Conservation (phyloP, 768 basidiomycete genomes). For the Dioszegia crocea region DNA sequence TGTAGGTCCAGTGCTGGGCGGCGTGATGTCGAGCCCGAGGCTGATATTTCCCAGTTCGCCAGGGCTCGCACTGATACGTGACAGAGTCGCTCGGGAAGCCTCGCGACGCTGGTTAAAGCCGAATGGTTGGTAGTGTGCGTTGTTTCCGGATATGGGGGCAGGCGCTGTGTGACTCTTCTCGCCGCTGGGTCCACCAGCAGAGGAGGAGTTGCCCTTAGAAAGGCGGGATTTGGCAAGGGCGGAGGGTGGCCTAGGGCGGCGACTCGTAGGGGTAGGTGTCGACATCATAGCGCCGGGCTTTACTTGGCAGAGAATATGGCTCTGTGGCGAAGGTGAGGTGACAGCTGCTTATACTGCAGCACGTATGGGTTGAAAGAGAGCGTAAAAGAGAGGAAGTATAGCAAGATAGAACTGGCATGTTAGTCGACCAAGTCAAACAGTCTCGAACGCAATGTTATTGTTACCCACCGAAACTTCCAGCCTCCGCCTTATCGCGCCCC, state of each 20-base stretch:
- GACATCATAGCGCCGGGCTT: conserved; percentile 30
- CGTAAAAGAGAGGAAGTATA: too few species aligned
- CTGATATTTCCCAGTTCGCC: conserved; percentile 21
- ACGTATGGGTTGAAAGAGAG: too few species aligned
- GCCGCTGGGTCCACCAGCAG: neutral
- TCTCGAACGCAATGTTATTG: too few species aligned
- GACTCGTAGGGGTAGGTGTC: conserved; percentile 24
- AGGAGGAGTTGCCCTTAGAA: conserved; percentile 2
- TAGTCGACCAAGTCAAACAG: neutral
- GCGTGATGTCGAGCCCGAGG: conserved; percentile 13
- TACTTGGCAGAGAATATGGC: too few species aligned
- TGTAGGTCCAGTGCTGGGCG: too few species aligned
- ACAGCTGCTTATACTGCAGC: too few species aligned
- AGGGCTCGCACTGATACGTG: conserved; percentile 15
- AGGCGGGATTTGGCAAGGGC: conserved; percentile 4
- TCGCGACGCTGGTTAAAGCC: neutral
- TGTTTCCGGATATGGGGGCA: too few species aligned
- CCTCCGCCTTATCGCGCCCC: too few species aligned
- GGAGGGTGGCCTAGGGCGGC: conserved; percentile 33
- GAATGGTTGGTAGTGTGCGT: too few species aligned
- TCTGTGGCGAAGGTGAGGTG: too few species aligned
- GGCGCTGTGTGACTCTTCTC: too few species aligned
- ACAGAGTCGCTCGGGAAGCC: neutral
- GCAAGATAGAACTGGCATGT: neutral
- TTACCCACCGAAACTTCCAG: too few species aligned